These are phyloP conservation scores for Magnaporthiopsis rhizophila DNA, from an alignment of 2,329 filamentous ascomycete species.

Conservation along the genomic window DNA sequence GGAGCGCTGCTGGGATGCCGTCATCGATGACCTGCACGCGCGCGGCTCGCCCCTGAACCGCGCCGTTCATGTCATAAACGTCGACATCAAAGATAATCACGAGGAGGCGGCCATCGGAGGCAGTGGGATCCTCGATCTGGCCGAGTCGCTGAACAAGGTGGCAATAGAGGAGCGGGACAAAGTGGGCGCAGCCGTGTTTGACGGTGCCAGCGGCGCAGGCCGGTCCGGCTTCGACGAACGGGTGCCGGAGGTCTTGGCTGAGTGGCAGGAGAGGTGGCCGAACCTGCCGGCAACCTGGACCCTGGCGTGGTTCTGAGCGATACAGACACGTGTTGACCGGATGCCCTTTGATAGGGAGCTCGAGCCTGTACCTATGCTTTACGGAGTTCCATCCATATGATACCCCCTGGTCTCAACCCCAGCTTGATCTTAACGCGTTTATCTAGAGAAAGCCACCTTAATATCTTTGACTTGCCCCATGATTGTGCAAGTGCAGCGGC, in stretches of 20 bases:
- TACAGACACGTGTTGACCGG: slow-evolving; percentile 3
- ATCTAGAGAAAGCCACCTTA: background rate
- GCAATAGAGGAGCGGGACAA: slow-evolving; percentile 68
- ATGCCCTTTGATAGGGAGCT: slow-evolving; percentile 9
- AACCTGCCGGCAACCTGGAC: slow-evolving; percentile 90
- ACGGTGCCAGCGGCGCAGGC: slow-evolving; percentile 57
- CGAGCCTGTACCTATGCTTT: slow-evolving; percentile 1
- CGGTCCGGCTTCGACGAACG: slow-evolving; percentile 80
- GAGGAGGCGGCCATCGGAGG: slow-evolving; percentile 91
- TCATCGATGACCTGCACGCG: slow-evolving; percentile 84
- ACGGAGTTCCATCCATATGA: background rate
- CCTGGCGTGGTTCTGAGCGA: slow-evolving; percentile 75
- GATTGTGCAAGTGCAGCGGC: background rate
- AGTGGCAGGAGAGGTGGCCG: slow-evolving; percentile 94
- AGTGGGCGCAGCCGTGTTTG: slow-evolving; percentile 58
- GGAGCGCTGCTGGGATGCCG: slow-evolving; percentile 96
- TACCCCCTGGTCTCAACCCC: background rate
- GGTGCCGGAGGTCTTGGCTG: slow-evolving; percentile 83
- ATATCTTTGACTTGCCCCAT: background rate
- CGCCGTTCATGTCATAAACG: slow-evolving; percentile 95
- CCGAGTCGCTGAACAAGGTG: slow-evolving; percentile 72
- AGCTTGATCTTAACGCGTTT: background rate
- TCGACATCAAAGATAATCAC: slow-evolving; percentile 97
- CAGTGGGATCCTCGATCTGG: slow-evolving; percentile 84
- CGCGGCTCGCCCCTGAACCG: slow-evolving; percentile 81